Conservation (phyloP, 148 eudicot species). For the Fagopyrum homotropicum region DNA sequence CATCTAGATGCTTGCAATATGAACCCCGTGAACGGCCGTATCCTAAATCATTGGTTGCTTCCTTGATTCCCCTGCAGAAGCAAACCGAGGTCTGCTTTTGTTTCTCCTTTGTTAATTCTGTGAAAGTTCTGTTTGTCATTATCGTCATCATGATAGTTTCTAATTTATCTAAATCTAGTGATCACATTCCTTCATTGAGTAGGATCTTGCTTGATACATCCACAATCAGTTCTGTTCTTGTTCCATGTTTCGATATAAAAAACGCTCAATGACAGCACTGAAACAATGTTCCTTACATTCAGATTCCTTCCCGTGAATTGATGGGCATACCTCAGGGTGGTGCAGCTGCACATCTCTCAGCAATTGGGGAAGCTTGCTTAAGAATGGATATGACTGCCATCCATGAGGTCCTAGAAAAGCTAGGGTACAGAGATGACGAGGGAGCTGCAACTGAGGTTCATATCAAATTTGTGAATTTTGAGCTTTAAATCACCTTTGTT, state of each 20-base stretch:
- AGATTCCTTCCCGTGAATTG: slow-evolving; percentile 76
- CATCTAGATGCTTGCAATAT: slow-evolving; percentile 84
- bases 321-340: slow-evolving; percentile 68
- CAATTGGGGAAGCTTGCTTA: slow-evolving; percentile 79
- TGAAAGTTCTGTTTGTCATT: not conserved
- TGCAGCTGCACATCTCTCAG: slow-evolving; percentile 42
- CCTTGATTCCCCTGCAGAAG: slow-evolving; percentile 88
- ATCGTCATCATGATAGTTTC: not conserved
- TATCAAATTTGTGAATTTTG: not conserved
- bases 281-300: slow-evolving; percentile 10
- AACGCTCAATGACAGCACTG: not conserved
- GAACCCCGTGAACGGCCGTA: slow-evolving; percentile 95
- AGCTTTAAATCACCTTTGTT: not conserved
- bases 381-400: slow-evolving; percentile 90
- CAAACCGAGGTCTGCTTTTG: slow-evolving; percentile 57
- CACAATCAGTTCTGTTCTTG: not conserved
- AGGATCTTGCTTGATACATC: not conserved
- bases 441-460: slow-evolving; percentile 92
- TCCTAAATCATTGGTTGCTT: slow-evolving; percentile 65
- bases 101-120: not conserved
- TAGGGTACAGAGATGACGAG: slow-evolving; percentile 89
- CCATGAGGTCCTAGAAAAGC: slow-evolving; percentile 62
- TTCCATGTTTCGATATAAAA: not conserved
- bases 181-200: not conserved
- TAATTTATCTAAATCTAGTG: not conserved